These are phyloP conservation scores for Petunia secreta DNA, from an alignment of 257 asterid species.

Conservation along the genomic window DNA sequence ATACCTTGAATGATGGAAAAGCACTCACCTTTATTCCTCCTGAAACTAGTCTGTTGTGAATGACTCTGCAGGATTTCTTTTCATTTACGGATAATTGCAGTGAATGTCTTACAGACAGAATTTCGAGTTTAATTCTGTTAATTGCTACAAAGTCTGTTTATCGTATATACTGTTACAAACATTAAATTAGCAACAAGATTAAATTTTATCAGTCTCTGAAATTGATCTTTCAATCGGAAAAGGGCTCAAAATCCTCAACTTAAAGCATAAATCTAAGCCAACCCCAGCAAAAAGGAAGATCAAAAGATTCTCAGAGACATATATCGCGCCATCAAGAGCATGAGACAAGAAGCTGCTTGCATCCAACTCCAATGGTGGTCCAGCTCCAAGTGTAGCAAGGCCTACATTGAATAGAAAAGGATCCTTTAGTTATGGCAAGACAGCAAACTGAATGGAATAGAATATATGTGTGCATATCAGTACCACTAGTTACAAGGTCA, in stretches of 20 bases:
- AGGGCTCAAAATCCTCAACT: slow-evolving; percentile 72
- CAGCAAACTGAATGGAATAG: background rate
- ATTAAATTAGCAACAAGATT: background rate
- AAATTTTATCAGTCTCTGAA: slow-evolving; percentile 24
- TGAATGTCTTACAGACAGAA: background rate
- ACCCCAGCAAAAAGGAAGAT: slow-evolving; percentile 82
- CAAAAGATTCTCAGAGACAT: slow-evolving; percentile 75
- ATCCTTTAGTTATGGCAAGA: slow-evolving; percentile 1
- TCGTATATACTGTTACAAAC: background rate
- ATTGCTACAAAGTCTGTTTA: background rate
- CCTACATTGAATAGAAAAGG: slow-evolving; percentile 54
- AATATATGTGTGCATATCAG: background rate
- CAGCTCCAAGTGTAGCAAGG: slow-evolving; percentile 66
- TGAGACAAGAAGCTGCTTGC: slow-evolving; percentile 53
- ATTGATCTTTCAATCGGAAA: slow-evolving; percentile 60
- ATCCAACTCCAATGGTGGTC: slow-evolving; percentile 65
- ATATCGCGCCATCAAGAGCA: slow-evolving; percentile 58
- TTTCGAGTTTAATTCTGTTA: slow-evolving; percentile 1
- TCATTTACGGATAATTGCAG: background rate
- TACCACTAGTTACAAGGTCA: background rate
- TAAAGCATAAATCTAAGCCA: slow-evolving; percentile 80
- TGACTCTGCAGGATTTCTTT: background rate
- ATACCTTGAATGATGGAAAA: background rate
- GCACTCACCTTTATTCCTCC: background rate
- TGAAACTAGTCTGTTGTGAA: background rate